Conservation (phyloP, 768 basidiomycete genomes). For the Leccinum subgranulosum region DNA sequence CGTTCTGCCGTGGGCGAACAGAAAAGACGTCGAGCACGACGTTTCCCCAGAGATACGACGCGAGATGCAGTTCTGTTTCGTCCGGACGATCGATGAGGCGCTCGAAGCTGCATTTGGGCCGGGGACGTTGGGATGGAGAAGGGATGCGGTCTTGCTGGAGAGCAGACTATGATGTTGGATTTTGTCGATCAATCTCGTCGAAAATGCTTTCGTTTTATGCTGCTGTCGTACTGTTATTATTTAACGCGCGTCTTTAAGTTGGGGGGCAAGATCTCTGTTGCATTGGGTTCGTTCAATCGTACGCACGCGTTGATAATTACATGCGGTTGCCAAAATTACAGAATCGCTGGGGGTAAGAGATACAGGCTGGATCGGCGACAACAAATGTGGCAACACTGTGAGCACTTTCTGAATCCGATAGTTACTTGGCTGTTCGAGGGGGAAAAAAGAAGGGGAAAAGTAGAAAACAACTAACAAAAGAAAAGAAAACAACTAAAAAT, state of each 20-base stretch:
- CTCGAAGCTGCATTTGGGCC: conserved; percentile 82
- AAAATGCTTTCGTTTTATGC: neutral
- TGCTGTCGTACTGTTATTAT: neutral
- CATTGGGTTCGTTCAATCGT: neutral
- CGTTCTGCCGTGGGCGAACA: conserved; percentile 80
- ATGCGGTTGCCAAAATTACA: conserved; percentile 3
- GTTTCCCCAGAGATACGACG: conserved; percentile 68
- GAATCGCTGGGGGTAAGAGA: conserved; percentile 8
- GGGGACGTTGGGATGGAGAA: conserved; percentile 62
- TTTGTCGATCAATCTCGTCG: neutral
- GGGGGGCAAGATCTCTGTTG: neutral
- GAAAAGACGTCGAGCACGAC: conserved; percentile 86
- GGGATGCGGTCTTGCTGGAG: conserved; percentile 48
- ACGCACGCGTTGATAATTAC: neutral
- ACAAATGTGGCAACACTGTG: conserved; percentile 3
- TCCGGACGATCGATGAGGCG: conserved; percentile 73
- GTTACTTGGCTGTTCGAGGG: conserved; percentile 9
- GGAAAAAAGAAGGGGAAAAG: neutral
- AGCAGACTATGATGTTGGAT: conserved; percentile 46
- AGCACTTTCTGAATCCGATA: conserved; percentile 10
- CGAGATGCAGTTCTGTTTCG: conserved; percentile 81
- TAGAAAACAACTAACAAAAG: neutral
- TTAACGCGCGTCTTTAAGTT: neutral
- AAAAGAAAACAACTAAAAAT: conserved; percentile 15
- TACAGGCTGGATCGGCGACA: conserved; percentile 11